These are phyloP conservation scores for Phytophthora nicotianae DNA, from an alignment of 352 stramenopile species.

Conservation along the genomic window DNA sequence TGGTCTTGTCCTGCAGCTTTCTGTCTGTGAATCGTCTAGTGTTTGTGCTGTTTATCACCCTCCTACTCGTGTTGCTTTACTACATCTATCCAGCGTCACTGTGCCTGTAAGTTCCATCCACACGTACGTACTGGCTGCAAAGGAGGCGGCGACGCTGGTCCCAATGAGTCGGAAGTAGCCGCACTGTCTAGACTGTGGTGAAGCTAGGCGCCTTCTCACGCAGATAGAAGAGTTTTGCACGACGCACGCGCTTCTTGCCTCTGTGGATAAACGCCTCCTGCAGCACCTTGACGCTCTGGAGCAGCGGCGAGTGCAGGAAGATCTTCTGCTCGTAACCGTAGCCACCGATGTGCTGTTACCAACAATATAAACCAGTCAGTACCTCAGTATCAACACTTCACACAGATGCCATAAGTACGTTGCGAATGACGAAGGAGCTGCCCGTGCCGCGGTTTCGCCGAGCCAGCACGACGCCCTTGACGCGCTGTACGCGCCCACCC, in stretches of 20 bases:
- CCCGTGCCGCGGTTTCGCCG: conserved; percentile 80
- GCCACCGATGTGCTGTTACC: conserved; percentile 74
- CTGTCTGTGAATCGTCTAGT: conserved; percentile 35
- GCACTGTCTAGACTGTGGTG: conserved; percentile 67
- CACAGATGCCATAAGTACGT: conserved; percentile 40
- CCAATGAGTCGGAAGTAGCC: conserved; percentile 20
- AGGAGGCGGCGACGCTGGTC: conserved; percentile 2
- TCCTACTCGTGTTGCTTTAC: conserved; percentile 21
- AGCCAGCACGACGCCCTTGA: conserved; percentile 84
- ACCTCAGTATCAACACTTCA: background rate
- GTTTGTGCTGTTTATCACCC: conserved; percentile 21
- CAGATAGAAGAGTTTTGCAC: conserved; percentile 91
- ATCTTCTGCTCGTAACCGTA: conserved; percentile 91
- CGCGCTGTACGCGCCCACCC: conserved; percentile 67
- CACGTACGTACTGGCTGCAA: conserved; percentile 7
- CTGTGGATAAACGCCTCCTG: conserved; percentile 92
- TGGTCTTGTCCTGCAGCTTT: conserved; percentile 23
- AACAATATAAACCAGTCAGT: conserved; percentile 19
- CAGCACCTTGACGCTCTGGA: conserved; percentile 89
- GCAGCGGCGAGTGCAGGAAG: conserved; percentile 86
- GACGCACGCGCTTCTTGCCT: conserved; percentile 90
- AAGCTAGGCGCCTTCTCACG: conserved; percentile 83
- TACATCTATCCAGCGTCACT: conserved; percentile 23
- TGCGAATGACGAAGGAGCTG: conserved; percentile 88
- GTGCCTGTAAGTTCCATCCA: background rate